phyloP scores from a whole-genome alignment of 2,329 filamentous ascomycete species.

The Talaromyces piceae region DNA sequence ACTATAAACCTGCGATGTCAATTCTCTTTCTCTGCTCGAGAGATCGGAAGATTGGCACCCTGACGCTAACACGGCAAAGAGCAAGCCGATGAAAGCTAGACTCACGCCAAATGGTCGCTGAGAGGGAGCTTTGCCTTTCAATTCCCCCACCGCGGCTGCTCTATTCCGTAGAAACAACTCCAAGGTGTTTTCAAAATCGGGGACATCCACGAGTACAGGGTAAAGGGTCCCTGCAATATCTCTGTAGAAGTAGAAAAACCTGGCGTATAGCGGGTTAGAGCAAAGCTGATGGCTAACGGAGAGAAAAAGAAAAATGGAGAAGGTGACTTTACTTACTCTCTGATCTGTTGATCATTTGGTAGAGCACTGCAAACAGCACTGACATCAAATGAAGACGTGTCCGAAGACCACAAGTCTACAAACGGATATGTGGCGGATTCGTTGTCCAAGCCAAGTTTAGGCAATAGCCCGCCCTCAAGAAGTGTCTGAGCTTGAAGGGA shows the following conservation, averaged over 20 bases:
- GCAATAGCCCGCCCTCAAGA: conserved; percentile 54
- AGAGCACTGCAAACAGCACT: conserved; percentile 53
- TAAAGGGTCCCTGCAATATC: conserved; percentile 55
- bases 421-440: conserved; percentile 59
- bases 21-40: conserved; percentile 51
- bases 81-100: conserved; percentile 51
- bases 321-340: too few relatives aligned
- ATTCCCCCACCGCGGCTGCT: conserved; percentile 34
- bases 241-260: conserved; percentile 51
- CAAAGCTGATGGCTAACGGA: background rate
- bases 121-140: conserved; percentile 42
- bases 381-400: conserved; percentile 51
- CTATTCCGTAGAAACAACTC: conserved; percentile 48
- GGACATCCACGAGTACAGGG: conserved; percentile 52
- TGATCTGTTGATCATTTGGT: conserved; percentile 51
- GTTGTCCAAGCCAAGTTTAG: conserved; percentile 57
- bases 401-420: conserved; percentile 57
- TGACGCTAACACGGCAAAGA: conserved; percentile 57
- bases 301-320: background rate
- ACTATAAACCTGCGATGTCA: conserved; percentile 59
- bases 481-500: conserved; percentile 46
- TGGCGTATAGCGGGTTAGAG: conserved; percentile 16
- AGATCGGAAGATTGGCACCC: conserved; percentile 55
- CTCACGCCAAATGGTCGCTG: conserved; percentile 51
- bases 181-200: conserved; percentile 48